Conservation (phyloP, 2,329 filamentous ascomycete species). For the Microcyclosporella mali region DNA sequence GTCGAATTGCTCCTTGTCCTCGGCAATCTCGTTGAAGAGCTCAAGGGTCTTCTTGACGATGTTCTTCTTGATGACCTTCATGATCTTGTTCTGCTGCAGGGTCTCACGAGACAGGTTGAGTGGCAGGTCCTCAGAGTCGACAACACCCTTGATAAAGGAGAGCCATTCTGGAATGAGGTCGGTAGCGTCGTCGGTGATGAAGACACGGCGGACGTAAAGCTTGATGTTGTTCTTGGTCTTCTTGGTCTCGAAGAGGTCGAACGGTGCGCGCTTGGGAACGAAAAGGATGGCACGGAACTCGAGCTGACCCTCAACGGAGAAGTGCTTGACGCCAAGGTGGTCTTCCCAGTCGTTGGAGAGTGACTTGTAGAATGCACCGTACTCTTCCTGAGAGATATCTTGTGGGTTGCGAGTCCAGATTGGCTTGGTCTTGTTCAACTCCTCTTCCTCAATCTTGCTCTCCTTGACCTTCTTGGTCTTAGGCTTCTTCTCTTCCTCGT, state of each 20-base stretch:
- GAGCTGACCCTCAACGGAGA: conserved; percentile 99
- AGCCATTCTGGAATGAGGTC: conserved; percentile 99
- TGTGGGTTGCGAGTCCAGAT: conserved; percentile 99
- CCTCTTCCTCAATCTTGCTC: conserved; percentile 96
- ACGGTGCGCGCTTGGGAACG: conserved; percentile 98
- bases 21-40: conserved; percentile 97
- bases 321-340: conserved; percentile 99
- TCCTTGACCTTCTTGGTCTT: conserved; percentile 99
- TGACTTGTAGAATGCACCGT: conserved; percentile 99
- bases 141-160: conserved; percentile 99
- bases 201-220: conserved; percentile 99
- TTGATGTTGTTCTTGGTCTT: conserved; percentile 99
- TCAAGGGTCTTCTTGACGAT: conserved; percentile 99
- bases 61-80: conserved; percentile 99
- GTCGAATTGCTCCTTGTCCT: conserved; percentile 99
- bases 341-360: conserved; percentile 99
- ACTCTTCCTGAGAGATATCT: conserved; percentile 94
- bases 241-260: conserved; percentile 99
- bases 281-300: conserved; percentile 99
- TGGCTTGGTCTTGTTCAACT: conserved; percentile 99
- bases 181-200: conserved; percentile 99
- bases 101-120: conserved; percentile 99
- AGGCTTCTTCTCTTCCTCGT: conserved; percentile 69
- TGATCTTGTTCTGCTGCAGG: conserved; percentile 99
- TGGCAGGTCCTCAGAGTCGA: conserved; percentile 98